Conservation (phyloP, 2,329 filamentous ascomycete genomes). For the Pyrenochaeta sp. region DNA sequence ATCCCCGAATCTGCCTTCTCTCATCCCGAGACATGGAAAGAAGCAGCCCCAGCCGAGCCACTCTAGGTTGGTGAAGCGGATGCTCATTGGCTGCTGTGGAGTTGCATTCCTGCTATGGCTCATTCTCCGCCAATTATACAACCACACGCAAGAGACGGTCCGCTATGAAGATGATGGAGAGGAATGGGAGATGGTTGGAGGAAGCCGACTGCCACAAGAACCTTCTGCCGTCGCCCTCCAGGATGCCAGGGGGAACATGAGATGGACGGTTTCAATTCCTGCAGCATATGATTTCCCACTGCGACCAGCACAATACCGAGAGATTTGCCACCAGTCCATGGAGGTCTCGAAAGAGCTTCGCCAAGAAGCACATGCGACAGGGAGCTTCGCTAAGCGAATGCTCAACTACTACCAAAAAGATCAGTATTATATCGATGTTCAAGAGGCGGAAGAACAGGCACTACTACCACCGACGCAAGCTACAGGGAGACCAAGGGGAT, state of each 20-base stretch:
- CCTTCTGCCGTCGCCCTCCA: slow-evolving; percentile 75
- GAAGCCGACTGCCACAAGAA: slow-evolving; percentile 71
- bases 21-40: slow-evolving; percentile 71
- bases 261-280: slow-evolving; percentile 85
- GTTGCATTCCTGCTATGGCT: slow-evolving; percentile 61
- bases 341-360: slow-evolving; percentile 66
- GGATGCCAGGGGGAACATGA: slow-evolving; percentile 68
- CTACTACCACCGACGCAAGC: slow-evolving; percentile 61
- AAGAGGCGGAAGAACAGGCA: slow-evolving; percentile 71
- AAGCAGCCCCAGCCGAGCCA: slow-evolving; percentile 62
- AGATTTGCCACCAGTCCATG: slow-evolving; percentile 72
- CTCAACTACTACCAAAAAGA: slow-evolving; percentile 68
- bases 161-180: slow-evolving; percentile 39
- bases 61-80: slow-evolving; percentile 63
- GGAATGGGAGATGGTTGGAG: slow-evolving; percentile 72
- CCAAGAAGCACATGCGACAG: slow-evolving; percentile 37
- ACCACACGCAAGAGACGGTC: slow-evolving; percentile 18
- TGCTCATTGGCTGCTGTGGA: slow-evolving; percentile 61
- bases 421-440: slow-evolving; percentile 75
- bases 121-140: slow-evolving; percentile 45
- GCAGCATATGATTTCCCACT: slow-evolving; percentile 71
- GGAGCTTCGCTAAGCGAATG: slow-evolving; percentile 41
- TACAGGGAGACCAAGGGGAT: slow-evolving; percentile 45
- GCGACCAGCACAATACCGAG: slow-evolving; percentile 68
- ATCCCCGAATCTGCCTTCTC: slow-evolving; percentile 73